Conservation (phyloP, 2,329 filamentous ascomycete species). For the Cadophora gregata region DNA sequence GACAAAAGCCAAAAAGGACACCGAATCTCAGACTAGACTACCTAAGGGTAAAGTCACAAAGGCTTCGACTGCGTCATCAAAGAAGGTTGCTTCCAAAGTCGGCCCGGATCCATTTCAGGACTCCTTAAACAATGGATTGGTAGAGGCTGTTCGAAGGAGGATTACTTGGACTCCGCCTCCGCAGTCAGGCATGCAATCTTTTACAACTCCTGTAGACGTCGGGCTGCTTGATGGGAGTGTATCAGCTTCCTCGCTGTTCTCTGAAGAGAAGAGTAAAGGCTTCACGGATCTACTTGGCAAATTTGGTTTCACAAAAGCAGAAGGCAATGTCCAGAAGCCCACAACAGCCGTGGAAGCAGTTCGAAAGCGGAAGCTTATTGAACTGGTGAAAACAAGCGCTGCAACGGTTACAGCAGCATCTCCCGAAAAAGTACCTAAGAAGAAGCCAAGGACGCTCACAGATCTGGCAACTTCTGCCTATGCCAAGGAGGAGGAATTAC, state of each 20-base stretch:
- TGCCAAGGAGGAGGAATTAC: slow-evolving; percentile 44
- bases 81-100: slow-evolving; percentile 23
- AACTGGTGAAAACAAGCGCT: slow-evolving; percentile 51
- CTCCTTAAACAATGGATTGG: slow-evolving; percentile 33
- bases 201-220: background rate
- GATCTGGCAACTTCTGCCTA: slow-evolving; percentile 78
- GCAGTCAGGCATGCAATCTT: slow-evolving; percentile 44
- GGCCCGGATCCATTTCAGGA: slow-evolving; percentile 18
- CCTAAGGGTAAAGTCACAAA: slow-evolving; percentile 46
- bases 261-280: slow-evolving; percentile 33
- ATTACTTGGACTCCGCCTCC: slow-evolving; percentile 72
- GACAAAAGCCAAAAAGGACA: slow-evolving; percentile 40
- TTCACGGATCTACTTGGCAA: slow-evolving; percentile 48
- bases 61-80: slow-evolving; percentile 35
- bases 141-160: slow-evolving; percentile 59
- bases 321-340: slow-evolving; percentile 26
- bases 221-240: background rate
- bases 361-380: slow-evolving; percentile 62
- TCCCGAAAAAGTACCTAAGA: slow-evolving; percentile 60
- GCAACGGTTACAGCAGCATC: slow-evolving; percentile 43
- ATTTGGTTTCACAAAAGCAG: slow-evolving; percentile 47
- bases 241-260: slow-evolving; percentile 10
- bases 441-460: slow-evolving; percentile 79
- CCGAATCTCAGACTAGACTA: slow-evolving; percentile 43
- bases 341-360: slow-evolving; percentile 39